These are phyloP conservation scores for Thuja plicata DNA, from an alignment of 83 land plant genomes.

Conservation along the genomic window DNA sequence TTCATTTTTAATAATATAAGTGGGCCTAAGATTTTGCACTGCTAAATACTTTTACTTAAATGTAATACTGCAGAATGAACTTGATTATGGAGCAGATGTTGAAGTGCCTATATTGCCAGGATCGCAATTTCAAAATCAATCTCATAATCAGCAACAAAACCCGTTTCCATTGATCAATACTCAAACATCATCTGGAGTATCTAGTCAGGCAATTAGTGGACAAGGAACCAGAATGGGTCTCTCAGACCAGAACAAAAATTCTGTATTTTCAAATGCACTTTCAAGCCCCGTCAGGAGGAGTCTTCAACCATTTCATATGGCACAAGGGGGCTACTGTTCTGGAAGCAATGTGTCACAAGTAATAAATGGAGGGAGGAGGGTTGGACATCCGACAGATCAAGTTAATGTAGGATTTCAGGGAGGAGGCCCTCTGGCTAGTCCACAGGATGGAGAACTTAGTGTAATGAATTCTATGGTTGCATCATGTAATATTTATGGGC, in stretches of 20 bases:
- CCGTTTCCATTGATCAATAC: background rate
- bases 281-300: slow-evolving; percentile 39
- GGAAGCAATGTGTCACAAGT: background rate
- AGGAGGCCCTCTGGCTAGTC: background rate
- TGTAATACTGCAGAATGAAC: slow-evolving; percentile 34
- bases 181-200: slow-evolving; percentile 10
- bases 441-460: background rate
- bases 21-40: background rate
- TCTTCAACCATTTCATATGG: slow-evolving; percentile 37
- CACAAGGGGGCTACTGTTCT: slow-evolving; percentile 32
- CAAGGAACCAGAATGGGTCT: slow-evolving; percentile 22
- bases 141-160: slow-evolving; percentile 26
- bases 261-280: slow-evolving; percentile 41
- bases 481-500: background rate
- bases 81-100: slow-evolving; percentile 43
- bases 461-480: slow-evolving; percentile 8
- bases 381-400: slow-evolving; percentile 14
- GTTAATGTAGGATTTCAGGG: slow-evolving; percentile 8
- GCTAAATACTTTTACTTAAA: background rate
- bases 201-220: slow-evolving; percentile 16
- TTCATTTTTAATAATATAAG: background rate
- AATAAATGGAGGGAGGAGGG: slow-evolving; percentile 18
- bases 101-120: slow-evolving; percentile 33
- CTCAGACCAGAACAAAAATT: slow-evolving; percentile 25
- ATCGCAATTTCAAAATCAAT: slow-evolving; percentile 25